These are phyloP conservation scores for Pichia norvegensis DNA, from an alignment of 1,139 yeast species.

Conservation along the genomic window DNA sequence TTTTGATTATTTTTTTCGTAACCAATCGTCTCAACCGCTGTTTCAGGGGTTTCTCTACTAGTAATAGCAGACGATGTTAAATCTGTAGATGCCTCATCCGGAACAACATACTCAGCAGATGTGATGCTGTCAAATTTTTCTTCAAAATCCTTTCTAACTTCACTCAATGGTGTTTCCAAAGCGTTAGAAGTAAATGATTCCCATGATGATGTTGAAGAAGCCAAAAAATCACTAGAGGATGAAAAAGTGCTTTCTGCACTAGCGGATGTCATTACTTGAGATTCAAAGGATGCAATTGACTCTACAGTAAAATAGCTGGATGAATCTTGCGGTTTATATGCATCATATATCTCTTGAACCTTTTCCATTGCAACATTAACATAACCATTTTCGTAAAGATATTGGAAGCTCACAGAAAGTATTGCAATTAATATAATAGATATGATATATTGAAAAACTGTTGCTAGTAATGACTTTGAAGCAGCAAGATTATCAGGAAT, in stretches of 20 bases:
- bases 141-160: neutral
- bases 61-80: too few relatives aligned
- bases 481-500: conserved; percentile 48
- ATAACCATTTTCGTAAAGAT: conserved; percentile 32
- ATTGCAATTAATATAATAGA: conserved; percentile 39
- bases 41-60: too few relatives aligned
- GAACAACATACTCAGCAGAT: too few relatives aligned
- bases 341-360: conserved; percentile 35
- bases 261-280: neutral
- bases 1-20: too few relatives aligned
- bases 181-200: neutral
- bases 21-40: too few relatives aligned
- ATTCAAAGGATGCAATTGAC: conserved; percentile 22
- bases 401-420: conserved; percentile 33
- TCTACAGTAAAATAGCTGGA: conserved; percentile 30
- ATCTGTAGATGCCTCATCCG: too few relatives aligned
- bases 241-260: neutral
- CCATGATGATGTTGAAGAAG: neutral
- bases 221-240: neutral
- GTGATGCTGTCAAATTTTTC: neutral
- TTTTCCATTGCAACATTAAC: conserved; percentile 31
- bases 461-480: conserved; percentile 39
- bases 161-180: neutral
- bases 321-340: conserved; percentile 29
- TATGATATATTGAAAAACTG: conserved; percentile 39